Base-by-base conservation (phyloP, 352 stramenopile genomes). In the Halophytophthora batemanensis region DNA sequence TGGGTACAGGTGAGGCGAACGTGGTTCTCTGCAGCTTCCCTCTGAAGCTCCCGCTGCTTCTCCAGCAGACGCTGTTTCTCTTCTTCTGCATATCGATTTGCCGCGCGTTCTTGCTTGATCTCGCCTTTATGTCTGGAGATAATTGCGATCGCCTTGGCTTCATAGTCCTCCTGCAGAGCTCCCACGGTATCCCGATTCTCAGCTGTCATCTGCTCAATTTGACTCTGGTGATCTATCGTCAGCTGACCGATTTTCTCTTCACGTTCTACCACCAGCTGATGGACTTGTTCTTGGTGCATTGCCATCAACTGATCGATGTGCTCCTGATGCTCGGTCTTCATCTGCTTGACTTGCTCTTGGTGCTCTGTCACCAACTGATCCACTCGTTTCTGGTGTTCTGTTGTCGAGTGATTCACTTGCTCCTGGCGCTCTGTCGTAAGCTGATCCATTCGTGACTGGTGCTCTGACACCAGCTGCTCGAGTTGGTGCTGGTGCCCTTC, bases 291-390 rank as follows among this genome's bases (percentile, higher is more conserved):
- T 15, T 28, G 25, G 7, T 25, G 38, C 10, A 45, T 38, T 15
- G 23, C 33, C 6, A 38, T 14, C 22, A 59, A 19, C 18, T 28
- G 55, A 35, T n/a, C 31, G 23, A 57, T 23, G 17, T 53, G 37
- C 4, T 12, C 36, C 10, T 25, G 17, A 3, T 37, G 23, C 13
- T 38, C 41, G 38, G 36, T 33, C 15, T 12, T 23, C 17, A 58
- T n/a, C 1, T 23, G 33, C 45, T 19, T 28, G 38, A 17, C 47
- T 2, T 67, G 44, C 6, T 14, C 56, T n/a, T 60, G 47, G 35
- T 67, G 59, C 15, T 63, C 45, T 17, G 49, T 29, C 47, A 53
- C 59, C 6, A 64, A 29, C 36, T 60, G 23, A 36, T 63, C 38
- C 17, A 61, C 46, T 8, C 25, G 25, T 31, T 31, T 8, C 25